Conservation (phyloP, 305 asterid species). For the Fraxinus angustifolia region DNA sequence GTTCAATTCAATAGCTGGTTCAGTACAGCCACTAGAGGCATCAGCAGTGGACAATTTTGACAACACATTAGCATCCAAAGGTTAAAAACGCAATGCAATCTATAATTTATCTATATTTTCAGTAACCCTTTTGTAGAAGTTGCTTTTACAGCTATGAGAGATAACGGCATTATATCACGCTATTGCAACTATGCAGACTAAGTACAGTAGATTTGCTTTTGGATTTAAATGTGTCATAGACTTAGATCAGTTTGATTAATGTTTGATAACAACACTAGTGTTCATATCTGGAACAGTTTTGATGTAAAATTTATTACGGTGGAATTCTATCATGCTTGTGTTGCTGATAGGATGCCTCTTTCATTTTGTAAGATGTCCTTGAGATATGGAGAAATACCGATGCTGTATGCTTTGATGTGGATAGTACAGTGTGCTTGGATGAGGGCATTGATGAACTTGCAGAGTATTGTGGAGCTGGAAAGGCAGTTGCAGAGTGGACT, state of each 20-base stretch:
- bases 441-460: constrained; percentile 99
- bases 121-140: neutral
- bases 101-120: neutral
- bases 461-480: constrained; percentile 91
- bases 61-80: constrained; percentile 72
- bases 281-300: neutral
- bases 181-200: neutral
- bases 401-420: constrained; percentile 96
- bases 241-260: neutral
- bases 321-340: neutral
- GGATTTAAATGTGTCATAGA: constrained; percentile 6
- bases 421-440: constrained; percentile 91
- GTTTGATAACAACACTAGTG: neutral
- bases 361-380: constrained; percentile 58
- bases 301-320: neutral
- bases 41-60: constrained; percentile 40
- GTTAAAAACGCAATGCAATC: constrained; percentile 28
- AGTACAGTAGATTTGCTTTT: neutral
- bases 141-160: neutral
- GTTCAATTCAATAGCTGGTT: constrained; percentile 44
- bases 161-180: neutral
- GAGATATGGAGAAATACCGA: constrained; percentile 64
- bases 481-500: constrained; percentile 96
- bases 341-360: constrained; percentile 22
- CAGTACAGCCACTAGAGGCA: constrained; percentile 57